A percentile compares a stretch with the other conserved stretches of the same genome.
phyloP scores from a whole-genome alignment of 2,329 filamentous ascomycete species.

The Ambrosiella cleistominuta region DNA sequence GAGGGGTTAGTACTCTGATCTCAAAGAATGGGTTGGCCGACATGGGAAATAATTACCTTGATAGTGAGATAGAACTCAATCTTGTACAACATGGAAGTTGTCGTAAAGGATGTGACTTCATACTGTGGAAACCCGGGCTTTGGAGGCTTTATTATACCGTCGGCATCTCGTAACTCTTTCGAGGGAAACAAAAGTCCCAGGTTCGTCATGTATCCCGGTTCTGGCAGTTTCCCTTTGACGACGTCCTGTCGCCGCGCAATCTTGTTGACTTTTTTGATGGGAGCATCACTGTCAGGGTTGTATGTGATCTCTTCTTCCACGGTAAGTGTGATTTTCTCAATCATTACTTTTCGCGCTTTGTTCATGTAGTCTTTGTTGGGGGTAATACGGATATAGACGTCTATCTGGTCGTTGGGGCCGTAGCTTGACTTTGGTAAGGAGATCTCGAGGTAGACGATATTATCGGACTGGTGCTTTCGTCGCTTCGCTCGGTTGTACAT shows the following conservation, averaged over 20 bases:
- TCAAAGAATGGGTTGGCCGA: conserved; percentile 5
- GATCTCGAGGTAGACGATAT: conserved; percentile 78
- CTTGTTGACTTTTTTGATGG: conserved; percentile 73
- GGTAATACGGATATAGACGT: conserved; percentile 83
- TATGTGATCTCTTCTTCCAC: conserved; percentile 99
- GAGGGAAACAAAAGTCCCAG: conserved; percentile 79
- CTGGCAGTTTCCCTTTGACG: conserved; percentile 71
- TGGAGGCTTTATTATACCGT: conserved; percentile 71
- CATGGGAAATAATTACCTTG: conserved; percentile 42
- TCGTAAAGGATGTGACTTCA: conserved; percentile 78
- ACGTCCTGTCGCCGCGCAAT: conserved; percentile 68
- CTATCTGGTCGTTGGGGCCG: conserved; percentile 84
- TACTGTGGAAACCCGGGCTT: conserved; percentile 82
- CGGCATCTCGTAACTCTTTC: conserved; percentile 69
- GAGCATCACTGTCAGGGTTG: conserved; percentile 93
- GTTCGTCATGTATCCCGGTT: conserved; percentile 84
- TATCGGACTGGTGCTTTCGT: conserved; percentile 70
- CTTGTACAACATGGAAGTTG: conserved; percentile 85
- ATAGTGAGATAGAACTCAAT: conserved; percentile 94
- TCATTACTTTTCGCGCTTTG: conserved; percentile 82
- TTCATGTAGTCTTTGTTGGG: conserved; percentile 82
- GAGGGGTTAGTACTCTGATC: conserved; percentile 27
- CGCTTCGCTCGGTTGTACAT: conserved; percentile 97
- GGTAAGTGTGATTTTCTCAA: conserved; percentile 79
- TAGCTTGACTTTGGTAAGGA: conserved; percentile 93